Base-by-base conservation (phyloP, 2,329 filamentous ascomycete genomes). In the Zymoseptoria pseudotritici region DNA sequence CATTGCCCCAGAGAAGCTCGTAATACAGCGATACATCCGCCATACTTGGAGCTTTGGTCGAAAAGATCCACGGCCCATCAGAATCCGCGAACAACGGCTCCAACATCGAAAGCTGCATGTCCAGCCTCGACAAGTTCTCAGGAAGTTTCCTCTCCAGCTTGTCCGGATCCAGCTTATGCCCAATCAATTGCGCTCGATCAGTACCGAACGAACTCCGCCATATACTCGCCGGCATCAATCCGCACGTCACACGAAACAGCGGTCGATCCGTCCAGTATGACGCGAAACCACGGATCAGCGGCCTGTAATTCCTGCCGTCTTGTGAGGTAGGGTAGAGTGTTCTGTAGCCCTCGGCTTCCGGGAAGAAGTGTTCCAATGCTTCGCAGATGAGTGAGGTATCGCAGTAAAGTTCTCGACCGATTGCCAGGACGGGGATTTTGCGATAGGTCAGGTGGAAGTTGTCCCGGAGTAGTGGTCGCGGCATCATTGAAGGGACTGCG, bases 241-340 rank as follows among this genome's bases (percentile, higher is more conserved):
- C 76, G 4, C 73, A 75, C 19, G 74, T 75, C 6, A 71, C 68
- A 17, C 75, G 68, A 64, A 77, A 77, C 4, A 77, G 62, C 0
- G 75, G 72, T 26, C 74, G 57, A 60, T 78, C 75, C 2, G 70
- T 73, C 75, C 75, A 77, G 61, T 76, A 76, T n/a, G 66, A 70
- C 2, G 75, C 72, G 42, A 77, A 75, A 0, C 74, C 74, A n/a
- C 75, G 64, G 4, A 72, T 74, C 2, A 77, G 58, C 0, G 69
- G 67, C 6, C 70, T 55, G 57, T 77, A 75, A n/a, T 64, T 62
- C 65, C 74, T 69, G 1, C 69, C 69, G 46, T 70, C 72, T 3
- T 65, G 54, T 2, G 69, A 66, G 5, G 58, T 54, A 1, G 74
- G 75, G 61, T 76, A 77, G 5, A 76, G 64, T 11, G 69, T 70